phyloP scores from a whole-genome alignment of 2,329 filamentous ascomycete species.

The Fusarium incarnatum region DNA sequence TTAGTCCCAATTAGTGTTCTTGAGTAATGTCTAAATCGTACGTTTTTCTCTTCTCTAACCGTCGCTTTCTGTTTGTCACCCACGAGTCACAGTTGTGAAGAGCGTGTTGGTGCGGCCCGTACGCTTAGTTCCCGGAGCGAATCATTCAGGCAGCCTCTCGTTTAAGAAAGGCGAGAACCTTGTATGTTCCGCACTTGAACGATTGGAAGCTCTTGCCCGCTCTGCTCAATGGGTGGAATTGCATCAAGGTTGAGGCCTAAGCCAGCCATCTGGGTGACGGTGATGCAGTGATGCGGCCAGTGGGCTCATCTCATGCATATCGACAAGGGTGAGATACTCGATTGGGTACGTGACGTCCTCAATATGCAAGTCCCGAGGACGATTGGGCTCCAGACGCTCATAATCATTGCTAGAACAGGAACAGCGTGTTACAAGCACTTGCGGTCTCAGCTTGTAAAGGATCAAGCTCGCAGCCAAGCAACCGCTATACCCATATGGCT shows the following conservation, averaged over 20 bases:
- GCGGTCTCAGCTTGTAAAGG: conserved; percentile 27
- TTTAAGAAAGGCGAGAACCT: not conserved
- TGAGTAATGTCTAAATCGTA: conserved; percentile 31
- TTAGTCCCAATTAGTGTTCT: conserved; percentile 19
- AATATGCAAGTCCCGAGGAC: conserved; percentile 27
- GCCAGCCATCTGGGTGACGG: not conserved
- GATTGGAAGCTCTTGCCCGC: not conserved
- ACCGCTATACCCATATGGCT: conserved; percentile 5
- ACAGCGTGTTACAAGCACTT: conserved; percentile 24
- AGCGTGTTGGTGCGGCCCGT: conserved; percentile 16
- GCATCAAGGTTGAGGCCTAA: not conserved
- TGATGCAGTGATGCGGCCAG: not conserved
- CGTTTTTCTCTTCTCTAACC: conserved; percentile 21
- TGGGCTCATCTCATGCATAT: conserved; percentile 7
- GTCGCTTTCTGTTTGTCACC: conserved; percentile 4
- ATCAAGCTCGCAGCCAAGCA: conserved; percentile 4
- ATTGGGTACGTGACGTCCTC: conserved; percentile 30
- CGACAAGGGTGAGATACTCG: conserved; percentile 16
- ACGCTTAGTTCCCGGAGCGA: conserved; percentile 18
- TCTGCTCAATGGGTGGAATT: not conserved
- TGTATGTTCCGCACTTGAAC: not conserved
- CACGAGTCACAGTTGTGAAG: conserved; percentile 3
- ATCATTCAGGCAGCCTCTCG: not conserved
- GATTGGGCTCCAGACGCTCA: conserved; percentile 15
- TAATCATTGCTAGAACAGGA: conserved; percentile 34